Conservation (phyloP, 2,329 filamentous ascomycete species). For the Pseudonectria buxi region DNA sequence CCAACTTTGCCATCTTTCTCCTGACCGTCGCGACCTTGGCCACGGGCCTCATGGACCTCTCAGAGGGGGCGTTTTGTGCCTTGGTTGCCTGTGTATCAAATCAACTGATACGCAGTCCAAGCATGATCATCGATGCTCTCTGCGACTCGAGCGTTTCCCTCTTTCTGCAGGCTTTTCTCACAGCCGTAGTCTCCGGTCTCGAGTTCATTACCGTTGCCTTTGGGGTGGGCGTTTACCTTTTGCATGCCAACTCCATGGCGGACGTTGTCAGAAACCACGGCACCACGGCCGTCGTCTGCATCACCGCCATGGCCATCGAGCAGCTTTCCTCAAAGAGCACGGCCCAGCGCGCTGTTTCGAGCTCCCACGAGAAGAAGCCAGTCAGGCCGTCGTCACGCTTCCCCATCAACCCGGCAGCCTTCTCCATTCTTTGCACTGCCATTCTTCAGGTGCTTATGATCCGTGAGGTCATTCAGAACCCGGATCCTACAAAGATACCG, state of each 20-base stretch:
- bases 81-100: conserved; percentile 7
- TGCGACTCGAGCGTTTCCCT: conserved; percentile 1
- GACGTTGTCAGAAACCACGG: conserved; percentile 1
- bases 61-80: conserved; percentile 11
- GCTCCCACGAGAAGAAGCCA: neutral
- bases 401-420: conserved; percentile 3
- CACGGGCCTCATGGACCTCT: conserved; percentile 1
- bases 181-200: neutral
- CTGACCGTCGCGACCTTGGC: conserved; percentile 2
- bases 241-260: neutral
- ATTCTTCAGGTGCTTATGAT: conserved; percentile 9
- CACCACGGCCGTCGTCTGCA: conserved; percentile 4
- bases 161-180: conserved; percentile 1
- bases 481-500: neutral
- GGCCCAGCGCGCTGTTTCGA: too few relatives aligned
- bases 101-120: conserved; percentile 5
- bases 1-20: conserved; percentile 7
- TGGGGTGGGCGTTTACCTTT: conserved; percentile 1
- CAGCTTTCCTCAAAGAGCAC: too few relatives aligned
- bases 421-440: conserved; percentile 4
- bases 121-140: conserved; percentile 3
- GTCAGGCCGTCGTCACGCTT: neutral
- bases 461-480: conserved; percentile 7
- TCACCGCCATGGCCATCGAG: too few relatives aligned
- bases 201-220: conserved; percentile 3